Evolutionary conservation across 148 eudicot species (phyloP).

Genomic region (Chenopodium formosanum): DNA sequence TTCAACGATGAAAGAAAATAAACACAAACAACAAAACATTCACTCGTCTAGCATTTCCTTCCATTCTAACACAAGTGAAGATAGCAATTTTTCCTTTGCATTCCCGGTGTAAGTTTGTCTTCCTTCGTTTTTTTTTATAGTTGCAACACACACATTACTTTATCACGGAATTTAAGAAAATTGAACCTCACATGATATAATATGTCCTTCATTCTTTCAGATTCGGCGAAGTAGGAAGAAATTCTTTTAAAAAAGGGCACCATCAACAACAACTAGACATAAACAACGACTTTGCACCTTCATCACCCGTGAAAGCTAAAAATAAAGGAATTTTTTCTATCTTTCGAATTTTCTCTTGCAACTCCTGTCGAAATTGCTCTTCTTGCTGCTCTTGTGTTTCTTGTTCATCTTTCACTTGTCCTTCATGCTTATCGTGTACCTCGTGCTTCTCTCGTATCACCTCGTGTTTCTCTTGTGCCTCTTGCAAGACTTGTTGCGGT

Average conservation of each 20-base stretch:
- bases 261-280: not conserved
- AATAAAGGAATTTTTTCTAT: not conserved
- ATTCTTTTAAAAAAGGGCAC: not conserved
- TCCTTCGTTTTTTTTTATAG: too few relatives aligned
- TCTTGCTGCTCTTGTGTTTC: not conserved
- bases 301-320: not conserved
- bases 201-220: not conserved
- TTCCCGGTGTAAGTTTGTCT: constrained; percentile 40
- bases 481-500: constrained; percentile 2
- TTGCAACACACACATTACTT: too few relatives aligned
- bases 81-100: constrained; percentile 36
- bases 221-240: constrained; percentile 15
- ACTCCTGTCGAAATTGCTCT: not conserved
- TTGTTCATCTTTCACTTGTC: constrained; percentile 11
- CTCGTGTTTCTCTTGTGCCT: constrained; percentile 2
- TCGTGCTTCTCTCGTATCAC: not conserved
- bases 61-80: constrained; percentile 34
- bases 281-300: not conserved
- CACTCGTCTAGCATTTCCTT: constrained; percentile 23
- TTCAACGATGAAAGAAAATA: not conserved
- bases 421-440: not conserved
- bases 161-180: too few relatives aligned
- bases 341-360: not conserved
- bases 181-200: too few relatives aligned
- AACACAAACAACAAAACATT: not conserved